A percentile compares a stretch with the other conserved stretches of the same genome.
Evolutionary conservation across 106 monocot genomes (phyloP).

Genomic region (Allium cepa): DNA sequence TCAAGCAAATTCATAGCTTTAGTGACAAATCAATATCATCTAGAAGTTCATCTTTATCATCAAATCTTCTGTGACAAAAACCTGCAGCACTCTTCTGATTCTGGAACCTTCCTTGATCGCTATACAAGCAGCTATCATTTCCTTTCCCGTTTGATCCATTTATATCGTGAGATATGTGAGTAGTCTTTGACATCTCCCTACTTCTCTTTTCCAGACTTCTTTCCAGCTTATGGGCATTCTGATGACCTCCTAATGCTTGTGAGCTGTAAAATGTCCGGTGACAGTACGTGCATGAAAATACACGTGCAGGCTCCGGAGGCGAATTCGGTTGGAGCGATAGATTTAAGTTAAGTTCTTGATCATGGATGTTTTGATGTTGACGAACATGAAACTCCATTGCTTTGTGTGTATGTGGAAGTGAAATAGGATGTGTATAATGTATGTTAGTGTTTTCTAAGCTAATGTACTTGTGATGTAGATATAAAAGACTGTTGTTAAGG

Average conservation of each 20-base stretch:
- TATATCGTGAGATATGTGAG: neutral
- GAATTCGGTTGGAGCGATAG: constrained; percentile 23
- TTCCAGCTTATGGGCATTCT: constrained; percentile 63
- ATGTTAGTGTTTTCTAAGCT: too few relatives aligned
- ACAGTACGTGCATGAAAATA: constrained; percentile 54
- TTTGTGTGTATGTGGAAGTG: too few relatives aligned
- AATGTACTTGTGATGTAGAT: too few relatives aligned
- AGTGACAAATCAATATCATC: constrained; percentile 36
- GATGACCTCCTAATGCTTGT: constrained; percentile 52
- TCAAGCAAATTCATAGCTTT: constrained; percentile 16
- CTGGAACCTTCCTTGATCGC: neutral
- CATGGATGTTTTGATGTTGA: too few relatives aligned
- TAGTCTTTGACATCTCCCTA: constrained; percentile 10
- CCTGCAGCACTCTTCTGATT: neutral
- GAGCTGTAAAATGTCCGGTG: constrained; percentile 43
- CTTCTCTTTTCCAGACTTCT: constrained; percentile 44
- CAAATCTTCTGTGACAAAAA: neutral
- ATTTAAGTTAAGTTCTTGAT: constrained; percentile 32
- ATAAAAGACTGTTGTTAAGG: too few relatives aligned
- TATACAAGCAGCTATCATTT: neutral
- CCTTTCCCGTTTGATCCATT: neutral
- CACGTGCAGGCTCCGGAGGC: constrained; percentile 7
- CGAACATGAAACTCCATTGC: too few relatives aligned
- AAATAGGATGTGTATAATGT: too few relatives aligned
- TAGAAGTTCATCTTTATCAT: constrained; percentile 11